Conservation (phyloP, 2,329 filamentous ascomycete genomes). For the Monilinia fructigena region DNA sequence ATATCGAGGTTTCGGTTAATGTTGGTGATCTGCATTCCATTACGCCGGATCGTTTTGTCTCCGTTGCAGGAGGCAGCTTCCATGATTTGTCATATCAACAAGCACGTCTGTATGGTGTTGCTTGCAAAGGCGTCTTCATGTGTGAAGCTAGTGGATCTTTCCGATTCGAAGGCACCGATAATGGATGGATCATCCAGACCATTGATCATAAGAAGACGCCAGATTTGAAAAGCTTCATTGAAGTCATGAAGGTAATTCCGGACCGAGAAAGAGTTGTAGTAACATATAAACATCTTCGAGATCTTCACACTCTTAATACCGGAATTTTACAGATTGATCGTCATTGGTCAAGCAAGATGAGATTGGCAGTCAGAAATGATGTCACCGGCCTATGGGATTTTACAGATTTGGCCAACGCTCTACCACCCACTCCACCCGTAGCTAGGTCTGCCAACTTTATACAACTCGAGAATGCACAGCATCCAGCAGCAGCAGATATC, state of each 20-base stretch:
- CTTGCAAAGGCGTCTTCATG: constrained; percentile 88
- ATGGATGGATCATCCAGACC: constrained; percentile 90
- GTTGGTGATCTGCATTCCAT: constrained; percentile 92
- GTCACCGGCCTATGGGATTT: constrained; percentile 93
- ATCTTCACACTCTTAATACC: constrained; percentile 91
- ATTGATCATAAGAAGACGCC: constrained; percentile 90
- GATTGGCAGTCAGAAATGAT: constrained; percentile 87
- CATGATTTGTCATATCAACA: constrained; percentile 97
- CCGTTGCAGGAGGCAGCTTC: constrained; percentile 90
- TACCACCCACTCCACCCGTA: constrained; percentile 71
- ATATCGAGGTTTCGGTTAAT: constrained; percentile 74
- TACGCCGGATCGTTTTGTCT: constrained; percentile 92
- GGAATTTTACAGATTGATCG: constrained; percentile 89
- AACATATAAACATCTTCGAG: constrained; percentile 91
- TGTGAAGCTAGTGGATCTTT: constrained; percentile 95
- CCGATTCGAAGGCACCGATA: constrained; percentile 85
- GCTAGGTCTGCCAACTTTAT: constrained; percentile 86
- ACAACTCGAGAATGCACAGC: constrained; percentile 80
- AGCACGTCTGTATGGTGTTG: constrained; percentile 90
- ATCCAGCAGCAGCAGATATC: constrained; percentile 87
- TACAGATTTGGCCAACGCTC: constrained; percentile 73
- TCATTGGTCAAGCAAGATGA: constrained; percentile 96
- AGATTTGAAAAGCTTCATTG: constrained; percentile 82
- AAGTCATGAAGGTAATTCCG: constrained; percentile 85
- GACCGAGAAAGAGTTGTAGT: constrained; percentile 83